These are phyloP conservation scores for Chytriomyces sp. DNA, from an alignment of 192 early-diverging fungal species.

Conservation along the genomic window DNA sequence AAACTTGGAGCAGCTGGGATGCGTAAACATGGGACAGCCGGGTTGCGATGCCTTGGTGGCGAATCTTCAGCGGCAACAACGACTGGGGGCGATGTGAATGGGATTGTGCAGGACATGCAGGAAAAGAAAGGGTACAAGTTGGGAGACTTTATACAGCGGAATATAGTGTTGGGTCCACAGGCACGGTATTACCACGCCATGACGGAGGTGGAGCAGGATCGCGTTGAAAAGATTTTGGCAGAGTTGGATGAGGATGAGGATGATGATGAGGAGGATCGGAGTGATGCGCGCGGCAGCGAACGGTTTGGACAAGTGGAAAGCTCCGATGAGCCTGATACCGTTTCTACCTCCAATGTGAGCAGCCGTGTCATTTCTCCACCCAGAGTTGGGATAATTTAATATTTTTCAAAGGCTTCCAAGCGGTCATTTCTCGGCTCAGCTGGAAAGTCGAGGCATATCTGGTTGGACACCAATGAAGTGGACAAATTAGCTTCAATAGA, in stretches of 20 bases:
- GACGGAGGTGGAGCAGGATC: conserved; percentile 53
- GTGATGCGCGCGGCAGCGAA: not conserved
- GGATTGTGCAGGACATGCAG: no score
- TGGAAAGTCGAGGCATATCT: not conserved
- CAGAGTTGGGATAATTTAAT: not conserved
- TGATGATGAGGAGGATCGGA: conserved; percentile 5
- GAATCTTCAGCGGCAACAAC: not conserved
- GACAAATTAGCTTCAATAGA: conserved; percentile 11
- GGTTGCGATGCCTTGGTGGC: not conserved
- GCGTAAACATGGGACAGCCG: not conserved
- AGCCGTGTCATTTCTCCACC: not conserved
- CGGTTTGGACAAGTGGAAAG: not conserved
- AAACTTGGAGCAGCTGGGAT: not conserved
- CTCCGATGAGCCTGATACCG: not conserved
- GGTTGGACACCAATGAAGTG: conserved; percentile 12
- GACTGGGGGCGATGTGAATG: not conserved
- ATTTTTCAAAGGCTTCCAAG: no score
- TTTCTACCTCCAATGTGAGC: not conserved
- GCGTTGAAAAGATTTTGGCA: conserved; percentile 44
- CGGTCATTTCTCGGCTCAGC: not conserved
- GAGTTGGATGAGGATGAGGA: conserved; percentile 18
- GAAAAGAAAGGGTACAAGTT: conserved; percentile 47
- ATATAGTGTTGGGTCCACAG: conserved; percentile 56
- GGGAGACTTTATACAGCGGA: conserved; percentile 57
- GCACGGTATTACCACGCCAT: conserved; percentile 58